These are phyloP conservation scores for Mortierella sp. DNA, from an alignment of 371 early-diverging fungal species.

Conservation along the genomic window DNA sequence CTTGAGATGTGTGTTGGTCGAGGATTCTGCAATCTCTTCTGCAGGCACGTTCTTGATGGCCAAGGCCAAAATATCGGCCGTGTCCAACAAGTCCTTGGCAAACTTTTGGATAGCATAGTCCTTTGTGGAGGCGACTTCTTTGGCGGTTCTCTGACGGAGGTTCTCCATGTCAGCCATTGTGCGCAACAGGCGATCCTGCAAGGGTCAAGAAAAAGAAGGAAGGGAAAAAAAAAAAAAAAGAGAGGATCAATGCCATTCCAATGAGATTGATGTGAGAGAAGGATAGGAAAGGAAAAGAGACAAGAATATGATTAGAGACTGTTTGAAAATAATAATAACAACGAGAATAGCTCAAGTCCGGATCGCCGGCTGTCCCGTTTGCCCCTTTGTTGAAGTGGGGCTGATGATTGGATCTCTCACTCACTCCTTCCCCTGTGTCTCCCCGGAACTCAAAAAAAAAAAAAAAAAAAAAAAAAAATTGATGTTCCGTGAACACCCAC, in stretches of 20 bases:
- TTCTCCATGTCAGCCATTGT: conserved; percentile 97
- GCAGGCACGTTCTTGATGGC: conserved; percentile 86
- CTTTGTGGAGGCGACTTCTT: conserved; percentile 84
- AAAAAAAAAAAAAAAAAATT: too few relatives aligned
- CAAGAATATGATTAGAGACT: too few relatives aligned
- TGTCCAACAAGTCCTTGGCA: conserved; percentile 95
- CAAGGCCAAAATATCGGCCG: conserved; percentile 90
- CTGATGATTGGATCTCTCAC: too few relatives aligned
- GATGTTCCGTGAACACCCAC: too few relatives aligned
- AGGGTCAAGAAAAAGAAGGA: background rate
- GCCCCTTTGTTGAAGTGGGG: too few relatives aligned
- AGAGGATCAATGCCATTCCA: background rate
- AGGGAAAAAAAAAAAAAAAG: background rate
- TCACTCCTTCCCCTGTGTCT: too few relatives aligned
- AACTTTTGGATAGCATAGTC: conserved; percentile 95
- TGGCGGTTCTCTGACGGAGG: conserved; percentile 87
- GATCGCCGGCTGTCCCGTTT: too few relatives aligned
- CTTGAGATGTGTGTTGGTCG: conserved; percentile 63
- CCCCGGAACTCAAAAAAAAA: background rate
- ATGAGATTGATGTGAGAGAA: background rate
- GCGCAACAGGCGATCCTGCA: conserved; percentile 82
- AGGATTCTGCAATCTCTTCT: conserved; percentile 65
- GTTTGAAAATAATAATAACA: too few relatives aligned
- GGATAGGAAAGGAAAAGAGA: background rate
- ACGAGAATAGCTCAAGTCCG: too few relatives aligned